Base-by-base conservation (phyloP, 345 rosid genomes). In the Syzygium jambos region DNA sequence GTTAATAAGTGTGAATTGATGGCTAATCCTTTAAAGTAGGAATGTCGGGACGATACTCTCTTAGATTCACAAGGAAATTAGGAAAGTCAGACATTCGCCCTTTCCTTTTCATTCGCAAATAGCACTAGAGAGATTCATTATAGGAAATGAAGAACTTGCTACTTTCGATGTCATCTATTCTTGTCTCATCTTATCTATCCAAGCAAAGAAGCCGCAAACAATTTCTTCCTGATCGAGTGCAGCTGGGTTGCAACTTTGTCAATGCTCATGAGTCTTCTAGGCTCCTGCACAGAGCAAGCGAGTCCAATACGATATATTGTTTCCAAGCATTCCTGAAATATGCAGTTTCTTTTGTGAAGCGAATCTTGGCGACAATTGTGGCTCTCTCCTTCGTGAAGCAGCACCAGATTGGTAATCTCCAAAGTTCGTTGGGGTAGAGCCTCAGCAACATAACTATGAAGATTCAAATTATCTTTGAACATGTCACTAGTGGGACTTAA, bases 301-400 rank as follows among this genome's bases (percentile, higher is more conserved):
- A 63, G 77, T 29, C 21, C 21, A 63, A 14, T 14, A 63, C 5
- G 38, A 17, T 14, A n/a, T 63, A 63, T 4, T 7, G 6, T 63
- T 63, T 63, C 41, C 77, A 63, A 29, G 7, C 19, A 29, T 2
- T 63, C 21, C 77, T 29, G 38, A n/a, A 14, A 29, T 14, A 29
- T 29, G 38, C 10, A 21, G 21, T 14, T 63, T 29, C 77, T 29
- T 63, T 63, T 5, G 77, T 63, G 38, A 6, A 63, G 77, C 4
- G 38, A 6, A 63, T 14, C 4, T 0, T 3, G 19, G 10, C 3
- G 7, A 29, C 77, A 0, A 2, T 29, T 14, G 10, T 29, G 21
- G 38, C 21, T 9, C 38, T 29, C 38, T 63, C 5, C 9, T 29
- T 14, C 9, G 38, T 29, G 38, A 63, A 63, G 38, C 9, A 63